Evolutionary conservation across 768 basidiomycete genomes (phyloP), one percentile per base, ranked within the genome.

Genomic region (Hypholoma fasciculare): DNA sequence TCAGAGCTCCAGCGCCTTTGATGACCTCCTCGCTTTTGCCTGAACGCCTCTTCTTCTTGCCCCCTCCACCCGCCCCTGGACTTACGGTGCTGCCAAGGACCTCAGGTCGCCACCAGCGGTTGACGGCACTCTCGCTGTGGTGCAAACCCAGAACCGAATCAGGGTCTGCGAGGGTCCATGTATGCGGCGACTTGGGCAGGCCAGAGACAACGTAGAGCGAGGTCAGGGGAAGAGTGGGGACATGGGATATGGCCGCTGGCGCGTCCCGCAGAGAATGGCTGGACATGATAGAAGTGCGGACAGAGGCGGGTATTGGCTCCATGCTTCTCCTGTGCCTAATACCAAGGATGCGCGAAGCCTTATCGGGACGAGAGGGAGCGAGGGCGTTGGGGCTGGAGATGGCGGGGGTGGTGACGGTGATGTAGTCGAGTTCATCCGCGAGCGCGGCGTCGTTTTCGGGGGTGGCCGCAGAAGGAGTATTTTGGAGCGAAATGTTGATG

Each of bases 31-130:
- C 86, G 37, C 77, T 76, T 67, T 87, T 87, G 12, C 81, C 79
- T 48, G 82, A 80, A 70, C 83, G 88, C 72, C 86, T 88, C 74
- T 86, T 89, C 76, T 88, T 88, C 3, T 86, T 89, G 76, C 87
- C 88, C 2, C 85, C 86, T 12, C 89, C 89, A 59, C 90, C 90
- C 2, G 89, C 89, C 43, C 92, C 90, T 14, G 92, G 90, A 64
- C 89, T 90, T 52, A 94, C 84, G 50, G 90, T 92, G 69, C 89
- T 91, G 3, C 94, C 94, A 17, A 96, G 84, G 13, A 95, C 92
- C 72, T 96, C 94, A 46, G 94, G 89, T 47, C 92, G 77, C 92
- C 92, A 96, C 87, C 90, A 95, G 48, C 92, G 83, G 62, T 82
- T 86, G 56, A 95, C 93, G 51, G 92, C 94, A 57, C 90, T 89